A percentile compares a stretch with the other conserved stretches of the same genome.
Evolutionary conservation across 768 basidiomycete genomes (phyloP).

Genomic region (Asterophora lycoperdoides): DNA sequence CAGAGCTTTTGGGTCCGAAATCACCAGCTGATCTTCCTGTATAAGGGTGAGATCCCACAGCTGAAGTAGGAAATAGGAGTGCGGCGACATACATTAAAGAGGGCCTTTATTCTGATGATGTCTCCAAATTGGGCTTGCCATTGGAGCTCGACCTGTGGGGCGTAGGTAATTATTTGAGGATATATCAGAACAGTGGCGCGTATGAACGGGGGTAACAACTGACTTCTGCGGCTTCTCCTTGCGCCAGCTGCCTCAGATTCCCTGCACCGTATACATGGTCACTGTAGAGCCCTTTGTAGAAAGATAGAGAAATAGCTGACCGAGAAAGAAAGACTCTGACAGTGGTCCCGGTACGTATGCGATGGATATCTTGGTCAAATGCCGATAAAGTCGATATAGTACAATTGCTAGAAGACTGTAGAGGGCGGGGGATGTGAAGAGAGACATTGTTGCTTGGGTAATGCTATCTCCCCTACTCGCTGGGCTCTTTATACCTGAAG

Average conservation of each 20-base stretch:
- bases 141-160: conserved; percentile 35
- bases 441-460: conserved; percentile 15
- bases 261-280: conserved; percentile 8
- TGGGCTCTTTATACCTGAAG: conserved; percentile 4
- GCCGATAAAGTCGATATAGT: conserved; percentile 26
- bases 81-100: conserved; percentile 31
- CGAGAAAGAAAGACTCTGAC: conserved; percentile 38
- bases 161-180: too few relatives aligned
- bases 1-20: conserved; percentile 47
- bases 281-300: neutral
- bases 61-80: neutral
- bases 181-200: neutral
- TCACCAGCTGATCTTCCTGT: conserved; percentile 41
- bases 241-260: conserved; percentile 27
- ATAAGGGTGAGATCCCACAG: neutral
- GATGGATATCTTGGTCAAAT: conserved; percentile 30
- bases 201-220: neutral
- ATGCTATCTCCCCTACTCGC: neutral
- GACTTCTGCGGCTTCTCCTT: conserved; percentile 33
- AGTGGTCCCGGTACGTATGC: conserved; percentile 31
- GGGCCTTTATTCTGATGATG: conserved; percentile 33
- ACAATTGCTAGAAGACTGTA: conserved; percentile 8
- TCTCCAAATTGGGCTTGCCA: conserved; percentile 44
- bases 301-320: conserved; percentile 18
- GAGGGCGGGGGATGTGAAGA: conserved; percentile 5